These are phyloP conservation scores for Dactylellina drechsleri DNA, from an alignment of 2,329 filamentous ascomycete genomes.

Conservation along the genomic window DNA sequence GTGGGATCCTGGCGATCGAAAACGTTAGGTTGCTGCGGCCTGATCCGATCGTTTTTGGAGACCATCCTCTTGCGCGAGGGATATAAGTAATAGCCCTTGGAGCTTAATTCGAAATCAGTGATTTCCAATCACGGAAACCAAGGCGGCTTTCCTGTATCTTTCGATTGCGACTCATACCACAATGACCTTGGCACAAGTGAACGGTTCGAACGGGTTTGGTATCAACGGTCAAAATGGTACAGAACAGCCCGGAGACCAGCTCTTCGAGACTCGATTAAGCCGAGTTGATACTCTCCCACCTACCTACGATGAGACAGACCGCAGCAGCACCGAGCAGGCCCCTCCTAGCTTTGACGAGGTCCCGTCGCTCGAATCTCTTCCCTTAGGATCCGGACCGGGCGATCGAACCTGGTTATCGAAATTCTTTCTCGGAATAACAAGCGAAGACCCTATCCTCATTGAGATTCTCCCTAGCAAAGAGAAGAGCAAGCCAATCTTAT, in stretches of 20 bases:
- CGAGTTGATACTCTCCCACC: conserved; percentile 38
- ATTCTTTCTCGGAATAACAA: conserved; percentile 32
- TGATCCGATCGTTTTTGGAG: background rate
- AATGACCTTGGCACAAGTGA: background rate
- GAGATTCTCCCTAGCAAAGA: conserved; percentile 41
- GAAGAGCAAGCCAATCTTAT: conserved; percentile 19
- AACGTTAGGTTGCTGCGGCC: conserved; percentile 23
- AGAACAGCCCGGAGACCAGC: background rate
- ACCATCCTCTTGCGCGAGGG: background rate
- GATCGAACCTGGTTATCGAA: conserved; percentile 46
- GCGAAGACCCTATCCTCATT: conserved; percentile 27
- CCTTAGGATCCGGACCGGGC: conserved; percentile 4
- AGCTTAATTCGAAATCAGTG: background rate
- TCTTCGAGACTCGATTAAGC: background rate
- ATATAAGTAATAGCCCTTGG: background rate
- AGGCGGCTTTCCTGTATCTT: too few species aligned
- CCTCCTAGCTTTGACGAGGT: conserved; percentile 45
- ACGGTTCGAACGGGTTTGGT: conserved; percentile 17
- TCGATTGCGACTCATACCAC: background rate
- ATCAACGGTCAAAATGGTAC: background rate
- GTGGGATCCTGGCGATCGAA: conserved; percentile 17
- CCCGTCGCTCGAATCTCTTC: conserved; percentile 28
- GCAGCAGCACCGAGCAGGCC: conserved; percentile 26
- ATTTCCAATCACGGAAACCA: background rate
- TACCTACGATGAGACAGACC: conserved; percentile 33